Conservation (phyloP, 345 rosid species). For the Camelina hispida region DNA sequence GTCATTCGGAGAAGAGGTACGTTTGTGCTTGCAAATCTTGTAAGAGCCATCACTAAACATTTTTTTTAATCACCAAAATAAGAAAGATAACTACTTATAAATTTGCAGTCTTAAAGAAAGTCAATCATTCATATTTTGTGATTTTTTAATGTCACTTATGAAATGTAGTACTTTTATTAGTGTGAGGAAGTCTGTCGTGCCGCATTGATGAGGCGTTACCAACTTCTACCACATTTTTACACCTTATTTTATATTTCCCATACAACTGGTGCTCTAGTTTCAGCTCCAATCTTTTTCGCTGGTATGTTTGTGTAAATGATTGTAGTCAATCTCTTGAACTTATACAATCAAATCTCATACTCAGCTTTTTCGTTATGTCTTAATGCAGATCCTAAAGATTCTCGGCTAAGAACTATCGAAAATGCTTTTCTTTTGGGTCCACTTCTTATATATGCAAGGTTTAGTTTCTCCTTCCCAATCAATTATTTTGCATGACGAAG, state of each 20-base stretch:
- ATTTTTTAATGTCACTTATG: not conserved
- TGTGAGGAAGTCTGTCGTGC: conserved; percentile 93
- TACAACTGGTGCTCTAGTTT: conserved; percentile 74
- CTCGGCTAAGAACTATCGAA: conserved; percentile 66
- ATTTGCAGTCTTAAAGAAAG: conserved; percentile 20
- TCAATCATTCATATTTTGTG: not conserved
- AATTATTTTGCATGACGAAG: conserved; percentile 18
- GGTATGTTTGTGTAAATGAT: conserved; percentile 54
- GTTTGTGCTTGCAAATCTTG: not conserved
- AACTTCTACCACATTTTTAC: conserved; percentile 79
- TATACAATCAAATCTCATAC: conserved; percentile 8
- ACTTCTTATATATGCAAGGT: conserved; percentile 75
- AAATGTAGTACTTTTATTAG: conserved; percentile 42
- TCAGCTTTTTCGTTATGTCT: not conserved
- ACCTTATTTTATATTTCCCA: conserved; percentile 89
- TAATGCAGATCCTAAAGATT: conserved; percentile 77
- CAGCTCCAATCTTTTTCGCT: conserved; percentile 80
- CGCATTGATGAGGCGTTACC: conserved; percentile 89
- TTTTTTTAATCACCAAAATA: not conserved
- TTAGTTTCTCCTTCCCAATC: conserved; percentile 35
- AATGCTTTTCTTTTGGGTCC: conserved; percentile 87
- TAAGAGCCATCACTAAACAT: conserved; percentile 1
- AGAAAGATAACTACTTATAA: not conserved
- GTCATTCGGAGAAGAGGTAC: conserved; percentile 93
- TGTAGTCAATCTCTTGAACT: conserved; percentile 17